These are phyloP conservation scores for Populus euphratica DNA, from an alignment of 345 rosid genomes.

Conservation along the genomic window DNA sequence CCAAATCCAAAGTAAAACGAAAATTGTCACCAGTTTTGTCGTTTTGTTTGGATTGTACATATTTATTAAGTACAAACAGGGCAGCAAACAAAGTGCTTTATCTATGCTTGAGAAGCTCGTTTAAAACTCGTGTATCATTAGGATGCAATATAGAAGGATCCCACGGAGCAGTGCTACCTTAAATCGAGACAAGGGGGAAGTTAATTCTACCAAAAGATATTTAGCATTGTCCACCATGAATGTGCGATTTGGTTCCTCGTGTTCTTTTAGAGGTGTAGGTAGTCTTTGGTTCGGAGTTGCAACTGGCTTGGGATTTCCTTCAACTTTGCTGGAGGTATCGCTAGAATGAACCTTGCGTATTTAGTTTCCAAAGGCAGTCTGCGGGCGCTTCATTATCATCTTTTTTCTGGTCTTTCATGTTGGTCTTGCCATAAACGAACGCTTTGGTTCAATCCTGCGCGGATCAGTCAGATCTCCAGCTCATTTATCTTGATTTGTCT, in stretches of 20 bases:
- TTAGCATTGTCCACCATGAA: too few species aligned
- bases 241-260: too few species aligned
- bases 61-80: not conserved
- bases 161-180: too few species aligned
- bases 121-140: too few species aligned
- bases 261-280: too few species aligned
- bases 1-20: not conserved
- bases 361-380: slow-evolving; percentile 18
- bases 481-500: slow-evolving; percentile 23
- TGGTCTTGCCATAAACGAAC: slow-evolving; percentile 12
- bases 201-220: too few species aligned
- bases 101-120: not conserved
- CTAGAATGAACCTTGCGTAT: not conserved
- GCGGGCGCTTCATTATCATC: slow-evolving; percentile 8
- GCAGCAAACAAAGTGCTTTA: not conserved
- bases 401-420: slow-evolving; percentile 16
- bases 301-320: slow-evolving; percentile 1
- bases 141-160: too few species aligned
- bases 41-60: not conserved
- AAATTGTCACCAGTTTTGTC: not conserved
- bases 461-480: slow-evolving; percentile 19
- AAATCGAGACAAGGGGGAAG: too few species aligned
- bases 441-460: slow-evolving; percentile 15
- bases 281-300: not conserved
- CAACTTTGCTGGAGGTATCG: not conserved